Percentiles rank a stretch among this genome's conserved stretches.
phyloP scores from a whole-genome alignment of 2,329 filamentous ascomycete species.

The Ambrosiella cleistominuta region DNA sequence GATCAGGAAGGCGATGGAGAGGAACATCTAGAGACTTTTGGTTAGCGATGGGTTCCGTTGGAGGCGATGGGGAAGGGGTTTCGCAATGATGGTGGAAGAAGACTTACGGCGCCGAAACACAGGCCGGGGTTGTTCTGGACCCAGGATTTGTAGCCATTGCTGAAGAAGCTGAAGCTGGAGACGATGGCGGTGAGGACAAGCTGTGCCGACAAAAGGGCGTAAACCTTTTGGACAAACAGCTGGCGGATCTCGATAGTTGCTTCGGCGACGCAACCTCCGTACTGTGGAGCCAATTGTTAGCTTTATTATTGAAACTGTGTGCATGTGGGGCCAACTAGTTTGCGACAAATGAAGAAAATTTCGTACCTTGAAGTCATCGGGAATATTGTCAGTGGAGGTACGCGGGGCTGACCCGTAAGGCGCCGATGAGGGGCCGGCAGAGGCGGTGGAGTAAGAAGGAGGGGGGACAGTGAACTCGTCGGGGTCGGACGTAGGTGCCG shows the following conservation, averaged over 20 bases:
- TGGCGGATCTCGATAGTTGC: slow-evolving; percentile 90
- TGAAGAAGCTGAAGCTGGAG: slow-evolving; percentile 76
- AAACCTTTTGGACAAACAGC: slow-evolving; percentile 94
- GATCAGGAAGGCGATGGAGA: slow-evolving; percentile 67
- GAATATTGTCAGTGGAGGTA: slow-evolving; percentile 74
- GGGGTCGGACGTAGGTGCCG: slow-evolving; percentile 72
- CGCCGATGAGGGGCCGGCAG: slow-evolving; percentile 32
- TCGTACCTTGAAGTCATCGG: slow-evolving; percentile 84
- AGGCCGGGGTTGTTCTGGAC: slow-evolving; percentile 70
- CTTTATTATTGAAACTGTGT: background rate
- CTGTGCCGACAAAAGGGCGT: slow-evolving; percentile 92
- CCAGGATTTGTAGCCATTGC: slow-evolving; percentile 60
- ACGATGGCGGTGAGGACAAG: slow-evolving; percentile 69
- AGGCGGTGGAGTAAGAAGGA: slow-evolving; percentile 51
- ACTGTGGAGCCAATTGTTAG: slow-evolving; percentile 31
- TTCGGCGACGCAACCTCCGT: slow-evolving; percentile 83
- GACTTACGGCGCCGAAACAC: slow-evolving; percentile 61
- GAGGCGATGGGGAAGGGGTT: background rate
- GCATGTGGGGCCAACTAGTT: background rate
- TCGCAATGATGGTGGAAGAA: background rate
- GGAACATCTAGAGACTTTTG: slow-evolving; percentile 26
- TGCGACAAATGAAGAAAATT: background rate
- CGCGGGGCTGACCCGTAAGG: slow-evolving; percentile 48
- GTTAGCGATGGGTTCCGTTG: background rate
- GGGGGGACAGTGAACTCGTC: slow-evolving; percentile 67